These are phyloP conservation scores for Scheffersomyces segobiensis DNA, from an alignment of 1,139 yeast species.

Conservation along the genomic window DNA sequence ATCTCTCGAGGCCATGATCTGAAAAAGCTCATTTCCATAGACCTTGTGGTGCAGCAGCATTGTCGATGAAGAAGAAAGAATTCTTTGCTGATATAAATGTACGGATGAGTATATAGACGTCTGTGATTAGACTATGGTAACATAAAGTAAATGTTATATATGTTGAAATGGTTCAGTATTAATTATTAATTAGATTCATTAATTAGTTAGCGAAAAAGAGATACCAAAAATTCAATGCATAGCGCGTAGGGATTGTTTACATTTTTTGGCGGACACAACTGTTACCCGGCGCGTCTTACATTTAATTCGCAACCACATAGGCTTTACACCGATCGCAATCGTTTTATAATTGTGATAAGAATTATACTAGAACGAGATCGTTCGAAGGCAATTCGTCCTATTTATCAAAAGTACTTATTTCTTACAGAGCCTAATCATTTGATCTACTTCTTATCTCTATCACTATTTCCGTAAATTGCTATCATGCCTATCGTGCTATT, in stretches of 20 bases:
- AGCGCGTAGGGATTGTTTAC: not conserved
- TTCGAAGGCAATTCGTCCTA: not conserved
- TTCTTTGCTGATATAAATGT: not conserved
- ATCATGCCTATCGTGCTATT: not conserved
- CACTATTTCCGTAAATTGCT: not conserved
- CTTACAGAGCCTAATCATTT: not conserved
- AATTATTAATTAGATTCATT: not conserved
- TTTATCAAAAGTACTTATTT: not conserved
- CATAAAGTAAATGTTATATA: not conserved
- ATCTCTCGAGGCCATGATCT: conserved; percentile 21
- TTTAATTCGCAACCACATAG: not conserved
- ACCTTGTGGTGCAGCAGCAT: conserved; percentile 11
- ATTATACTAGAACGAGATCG: too few relatives aligned
- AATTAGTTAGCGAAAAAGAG: not conserved
- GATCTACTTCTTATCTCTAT: not conserved
- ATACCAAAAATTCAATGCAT: not conserved
- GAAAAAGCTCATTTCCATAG: conserved; percentile 26
- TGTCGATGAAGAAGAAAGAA: not conserved
- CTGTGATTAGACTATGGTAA: not conserved
- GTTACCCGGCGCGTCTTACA: not conserved
- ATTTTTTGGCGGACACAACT: not conserved
- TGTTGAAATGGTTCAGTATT: not conserved
- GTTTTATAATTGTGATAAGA: too few relatives aligned
- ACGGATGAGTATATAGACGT: not conserved
- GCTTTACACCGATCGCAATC: too few relatives aligned